phyloP scores from a whole-genome alignment of 192 early-diverging fungal genomes.

The Backusella luteola region DNA sequence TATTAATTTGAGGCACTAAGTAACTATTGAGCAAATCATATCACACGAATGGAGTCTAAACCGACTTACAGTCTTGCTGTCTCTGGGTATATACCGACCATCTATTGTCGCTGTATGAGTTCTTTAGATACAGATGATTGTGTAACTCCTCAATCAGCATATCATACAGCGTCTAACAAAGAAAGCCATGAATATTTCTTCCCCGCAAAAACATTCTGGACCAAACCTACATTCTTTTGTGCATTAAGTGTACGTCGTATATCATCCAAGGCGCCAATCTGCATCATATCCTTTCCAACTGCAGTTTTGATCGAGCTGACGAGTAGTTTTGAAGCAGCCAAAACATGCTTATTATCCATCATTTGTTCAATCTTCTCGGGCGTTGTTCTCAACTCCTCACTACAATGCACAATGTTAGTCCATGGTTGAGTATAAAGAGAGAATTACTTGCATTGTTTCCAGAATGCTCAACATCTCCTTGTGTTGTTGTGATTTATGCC shows the following conservation, averaged over 20 bases:
- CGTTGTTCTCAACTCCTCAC: slow-evolving; percentile 65
- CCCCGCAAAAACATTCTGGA: no score
- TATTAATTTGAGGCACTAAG: slow-evolving; percentile 20
- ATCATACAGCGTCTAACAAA: slow-evolving; percentile 50
- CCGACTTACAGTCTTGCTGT: slow-evolving; percentile 49
- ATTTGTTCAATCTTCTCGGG: slow-evolving; percentile 61
- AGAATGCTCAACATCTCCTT: slow-evolving; percentile 77
- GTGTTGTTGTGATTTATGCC: slow-evolving; percentile 71
- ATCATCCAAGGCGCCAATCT: slow-evolving; percentile 71
- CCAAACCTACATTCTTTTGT: slow-evolving; percentile 44
- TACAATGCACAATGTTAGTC: slow-evolving; percentile 9
- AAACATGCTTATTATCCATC: slow-evolving; percentile 65
- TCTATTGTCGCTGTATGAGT: slow-evolving; percentile 69
- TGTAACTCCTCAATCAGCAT: slow-evolving; percentile 74
- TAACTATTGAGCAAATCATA: no score
- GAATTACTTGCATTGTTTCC: slow-evolving; percentile 55
- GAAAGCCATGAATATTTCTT: no score
- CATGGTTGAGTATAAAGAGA: background rate
- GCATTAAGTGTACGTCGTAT: slow-evolving; percentile 60
- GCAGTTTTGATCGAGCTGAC: slow-evolving; percentile 62
- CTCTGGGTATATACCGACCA: slow-evolving; percentile 54
- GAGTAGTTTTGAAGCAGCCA: slow-evolving; percentile 64
- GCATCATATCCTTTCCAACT: slow-evolving; percentile 58
- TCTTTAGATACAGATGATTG: slow-evolving; percentile 77
- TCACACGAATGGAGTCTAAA: no score